Evolutionary conservation across 2,329 filamentous ascomycete species (phyloP).

Genomic region (Paraphaeosphaeria sporulosa): DNA sequence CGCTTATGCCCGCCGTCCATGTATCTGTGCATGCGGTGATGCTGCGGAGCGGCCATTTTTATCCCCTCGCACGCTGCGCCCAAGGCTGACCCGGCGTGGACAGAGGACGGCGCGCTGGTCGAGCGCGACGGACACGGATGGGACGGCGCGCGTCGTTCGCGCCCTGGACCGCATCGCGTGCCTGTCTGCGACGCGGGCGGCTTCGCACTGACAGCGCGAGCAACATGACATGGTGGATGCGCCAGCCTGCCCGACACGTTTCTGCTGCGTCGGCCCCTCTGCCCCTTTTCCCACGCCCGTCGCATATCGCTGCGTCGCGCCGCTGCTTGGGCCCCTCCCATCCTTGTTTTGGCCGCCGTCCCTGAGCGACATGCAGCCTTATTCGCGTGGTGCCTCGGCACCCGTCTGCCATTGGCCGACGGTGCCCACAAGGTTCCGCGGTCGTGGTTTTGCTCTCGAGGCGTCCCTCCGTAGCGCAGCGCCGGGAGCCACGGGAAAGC

Average conservation of each 20-base stretch:
- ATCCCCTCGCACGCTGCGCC: conserved; percentile 7
- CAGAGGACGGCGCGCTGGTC: too few species aligned
- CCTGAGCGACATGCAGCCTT: conserved; percentile 44
- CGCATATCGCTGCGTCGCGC: conserved; percentile 23
- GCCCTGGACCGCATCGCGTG: too few species aligned
- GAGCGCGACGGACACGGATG: too few species aligned
- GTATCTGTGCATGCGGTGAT: not conserved
- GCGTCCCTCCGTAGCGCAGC: conserved; percentile 38
- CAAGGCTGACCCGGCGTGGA: conserved; percentile 8
- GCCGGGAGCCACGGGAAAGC: conserved; percentile 38
- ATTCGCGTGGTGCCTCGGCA: conserved; percentile 24
- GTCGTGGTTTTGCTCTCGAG: conserved; percentile 37
- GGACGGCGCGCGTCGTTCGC: too few species aligned
- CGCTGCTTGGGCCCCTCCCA: not conserved
- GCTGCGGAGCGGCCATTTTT: conserved; percentile 14
- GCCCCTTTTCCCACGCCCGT: conserved; percentile 25
- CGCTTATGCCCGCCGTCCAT: conserved; percentile 12
- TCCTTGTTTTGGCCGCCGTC: conserved; percentile 32
- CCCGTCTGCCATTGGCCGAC: conserved; percentile 26
- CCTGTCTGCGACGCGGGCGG: not conserved
- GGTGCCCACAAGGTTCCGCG: conserved; percentile 30
- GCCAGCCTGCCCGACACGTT: conserved; percentile 24
- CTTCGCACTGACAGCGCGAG: not conserved
- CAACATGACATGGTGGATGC: conserved; percentile 9
- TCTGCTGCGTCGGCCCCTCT: conserved; percentile 15